A percentile compares a stretch with the other conserved stretches of the same genome.
phyloP scores from a whole-genome alignment of 2,329 filamentous ascomycete species.

The Nemania serpens region DNA sequence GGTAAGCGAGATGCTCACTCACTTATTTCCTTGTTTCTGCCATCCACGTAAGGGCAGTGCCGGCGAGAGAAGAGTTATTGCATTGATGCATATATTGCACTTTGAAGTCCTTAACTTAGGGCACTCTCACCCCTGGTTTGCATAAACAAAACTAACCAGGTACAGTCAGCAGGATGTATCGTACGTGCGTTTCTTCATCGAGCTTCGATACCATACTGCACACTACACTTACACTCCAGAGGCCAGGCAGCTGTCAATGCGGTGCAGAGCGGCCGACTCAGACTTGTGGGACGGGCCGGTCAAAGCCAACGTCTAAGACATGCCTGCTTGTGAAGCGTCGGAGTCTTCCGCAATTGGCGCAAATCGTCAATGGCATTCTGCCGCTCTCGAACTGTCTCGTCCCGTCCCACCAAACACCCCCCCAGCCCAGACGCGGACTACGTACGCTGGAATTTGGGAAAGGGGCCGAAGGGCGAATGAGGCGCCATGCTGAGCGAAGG shows the following conservation, averaged over 20 bases:
- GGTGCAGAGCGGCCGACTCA: constrained; percentile 29
- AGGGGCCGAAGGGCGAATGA: constrained; percentile 26
- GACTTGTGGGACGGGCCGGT: constrained; percentile 30
- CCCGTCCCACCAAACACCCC: constrained; percentile 1
- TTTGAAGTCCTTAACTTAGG: not conserved
- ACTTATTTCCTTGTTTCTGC: constrained; percentile 27
- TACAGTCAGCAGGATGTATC: not conserved
- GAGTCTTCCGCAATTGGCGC: constrained; percentile 38
- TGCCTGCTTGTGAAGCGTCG: constrained; percentile 27
- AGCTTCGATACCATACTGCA: not conserved
- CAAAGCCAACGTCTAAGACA: constrained; percentile 27
- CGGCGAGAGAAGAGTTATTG: constrained; percentile 6
- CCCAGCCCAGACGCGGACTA: constrained; percentile 4
- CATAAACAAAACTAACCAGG: not conserved
- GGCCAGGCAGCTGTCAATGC: constrained; percentile 33
- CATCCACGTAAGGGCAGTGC: constrained; percentile 26
- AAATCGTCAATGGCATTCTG: constrained; percentile 26
- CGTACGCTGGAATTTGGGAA: constrained; percentile 27
- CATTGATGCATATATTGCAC: not conserved
- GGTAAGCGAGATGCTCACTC: constrained; percentile 26
- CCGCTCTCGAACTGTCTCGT: constrained; percentile 16
- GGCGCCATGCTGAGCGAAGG: constrained; percentile 23
- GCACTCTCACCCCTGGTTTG: not conserved
- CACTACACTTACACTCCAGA: not conserved
- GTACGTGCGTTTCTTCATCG: not conserved